Conservation (phyloP, 2,329 filamentous ascomycete species). For the Passalora sequoiae region DNA sequence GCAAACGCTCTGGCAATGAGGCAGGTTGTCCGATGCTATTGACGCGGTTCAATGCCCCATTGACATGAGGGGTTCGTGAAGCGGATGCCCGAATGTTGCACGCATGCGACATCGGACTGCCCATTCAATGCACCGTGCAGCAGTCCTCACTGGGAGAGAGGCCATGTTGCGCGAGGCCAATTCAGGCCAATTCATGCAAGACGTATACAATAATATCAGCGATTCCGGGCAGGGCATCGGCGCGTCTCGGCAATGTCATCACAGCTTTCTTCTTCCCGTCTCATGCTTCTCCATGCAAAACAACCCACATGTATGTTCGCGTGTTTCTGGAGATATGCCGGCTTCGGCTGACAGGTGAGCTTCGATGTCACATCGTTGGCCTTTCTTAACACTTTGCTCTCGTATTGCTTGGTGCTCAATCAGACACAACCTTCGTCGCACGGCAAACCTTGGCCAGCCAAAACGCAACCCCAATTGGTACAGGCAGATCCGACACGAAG, state of each 20-base stretch:
- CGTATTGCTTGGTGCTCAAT: not conserved
- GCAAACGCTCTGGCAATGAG: not conserved
- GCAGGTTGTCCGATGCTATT: constrained; percentile 5
- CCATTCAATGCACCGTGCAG: too few species aligned
- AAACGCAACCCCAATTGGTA: too few species aligned
- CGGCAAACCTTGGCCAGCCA: not conserved
- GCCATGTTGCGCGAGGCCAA: too few species aligned
- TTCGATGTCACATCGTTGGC: not conserved
- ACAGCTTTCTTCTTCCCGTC: not conserved
- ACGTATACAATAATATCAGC: too few species aligned
- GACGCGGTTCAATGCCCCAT: not conserved
- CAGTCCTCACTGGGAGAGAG: too few species aligned
- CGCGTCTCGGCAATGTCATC: not conserved
- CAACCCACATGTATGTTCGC: not conserved
- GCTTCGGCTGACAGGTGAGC: not conserved
- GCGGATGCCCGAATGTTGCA: constrained; percentile 16
- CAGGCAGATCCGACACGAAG: too few species aligned
- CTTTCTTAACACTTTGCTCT: not conserved
- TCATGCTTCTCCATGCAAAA: not conserved
- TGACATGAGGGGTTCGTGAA: constrained; percentile 13
- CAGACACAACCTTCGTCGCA: not conserved
- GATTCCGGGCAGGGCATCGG: too few species aligned
- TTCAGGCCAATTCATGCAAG: too few species aligned
- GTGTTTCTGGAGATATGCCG: not conserved
- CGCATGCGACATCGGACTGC: too few species aligned